Percentiles rank a stretch among this genome's conserved stretches.
phyloP scores from a whole-genome alignment of 1,284 basidiomycete species.

The Coniferiporia weirii region DNA sequence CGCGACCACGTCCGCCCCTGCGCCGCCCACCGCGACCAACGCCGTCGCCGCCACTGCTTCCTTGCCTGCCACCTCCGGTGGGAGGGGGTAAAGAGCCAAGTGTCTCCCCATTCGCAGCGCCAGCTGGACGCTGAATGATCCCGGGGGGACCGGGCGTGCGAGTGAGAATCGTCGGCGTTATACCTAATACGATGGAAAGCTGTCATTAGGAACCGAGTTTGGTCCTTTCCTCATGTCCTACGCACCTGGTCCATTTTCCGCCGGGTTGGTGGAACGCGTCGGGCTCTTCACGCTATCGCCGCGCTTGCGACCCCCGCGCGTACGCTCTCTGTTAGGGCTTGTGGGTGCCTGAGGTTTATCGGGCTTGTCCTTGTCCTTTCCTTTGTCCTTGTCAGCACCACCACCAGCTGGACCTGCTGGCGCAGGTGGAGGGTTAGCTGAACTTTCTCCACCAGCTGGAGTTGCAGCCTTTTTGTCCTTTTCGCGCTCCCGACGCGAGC shows the following conservation, averaged over 20 bases:
- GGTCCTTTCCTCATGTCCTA: no score
- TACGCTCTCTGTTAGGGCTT: constrained; percentile 4
- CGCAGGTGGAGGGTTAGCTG: no score
- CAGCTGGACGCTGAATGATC: neutral
- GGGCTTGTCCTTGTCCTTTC: neutral
- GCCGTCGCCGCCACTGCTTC: no score
- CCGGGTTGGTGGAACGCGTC: neutral
- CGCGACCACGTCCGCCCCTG: constrained; percentile 8
- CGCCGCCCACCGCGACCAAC: constrained; percentile 5
- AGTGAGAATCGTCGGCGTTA: constrained; percentile 2
- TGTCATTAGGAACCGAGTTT: neutral
- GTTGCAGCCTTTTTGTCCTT: constrained; percentile 20
- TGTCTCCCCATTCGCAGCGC: no score
- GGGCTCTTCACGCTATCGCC: constrained; percentile 10
- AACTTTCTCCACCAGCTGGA: neutral
- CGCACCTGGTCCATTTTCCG: no score
- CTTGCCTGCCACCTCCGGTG: neutral
- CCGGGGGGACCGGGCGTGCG: neutral
- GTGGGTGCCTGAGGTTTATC: neutral
- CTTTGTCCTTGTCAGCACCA: no score
- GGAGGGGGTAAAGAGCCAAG: neutral
- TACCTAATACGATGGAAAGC: neutral
- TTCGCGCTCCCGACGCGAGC: constrained; percentile 27
- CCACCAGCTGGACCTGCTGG: no score
- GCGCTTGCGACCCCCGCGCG: constrained; percentile 12